Conservation (phyloP, 768 basidiomycete genomes). For the Agaricus blazei region DNA sequence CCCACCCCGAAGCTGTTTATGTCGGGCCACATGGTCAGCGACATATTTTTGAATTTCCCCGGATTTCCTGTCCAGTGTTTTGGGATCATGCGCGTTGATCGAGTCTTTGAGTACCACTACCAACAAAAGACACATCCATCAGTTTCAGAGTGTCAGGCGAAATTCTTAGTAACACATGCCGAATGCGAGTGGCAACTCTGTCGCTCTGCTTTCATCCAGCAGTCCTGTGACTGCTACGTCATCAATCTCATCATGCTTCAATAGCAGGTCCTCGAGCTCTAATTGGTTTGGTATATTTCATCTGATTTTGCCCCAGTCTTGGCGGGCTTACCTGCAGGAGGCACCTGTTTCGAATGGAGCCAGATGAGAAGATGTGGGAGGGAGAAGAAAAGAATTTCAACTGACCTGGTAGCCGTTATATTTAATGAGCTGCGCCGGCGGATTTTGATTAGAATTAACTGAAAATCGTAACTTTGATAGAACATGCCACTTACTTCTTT, state of each 20-base stretch:
- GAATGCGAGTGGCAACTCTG: neutral
- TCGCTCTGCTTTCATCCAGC: neutral
- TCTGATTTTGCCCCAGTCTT: neutral
- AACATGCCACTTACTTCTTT: neutral
- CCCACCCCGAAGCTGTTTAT: neutral
- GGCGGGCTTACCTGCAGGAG: neutral
- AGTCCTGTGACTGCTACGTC: neutral
- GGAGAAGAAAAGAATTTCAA: neutral
- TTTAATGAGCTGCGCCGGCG: neutral
- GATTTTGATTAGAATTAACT: neutral
- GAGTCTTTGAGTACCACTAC: neutral
- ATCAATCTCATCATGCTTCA: neutral
- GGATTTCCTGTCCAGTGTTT: neutral
- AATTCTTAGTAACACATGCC: neutral
- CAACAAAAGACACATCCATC: neutral
- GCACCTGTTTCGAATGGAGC: neutral
- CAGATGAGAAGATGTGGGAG: neutral
- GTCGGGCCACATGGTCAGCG: neutral
- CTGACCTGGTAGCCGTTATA: constrained; percentile 5
- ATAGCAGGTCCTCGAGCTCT: constrained; percentile 1
- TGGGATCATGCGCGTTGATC: neutral
- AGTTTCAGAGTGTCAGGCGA: no score
- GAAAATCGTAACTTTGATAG: neutral
- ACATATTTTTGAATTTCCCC: constrained; percentile 1
- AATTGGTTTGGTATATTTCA: neutral